Conservation (phyloP, 2,329 filamentous ascomycete genomes). For the Sordariomycetes sp. region DNA sequence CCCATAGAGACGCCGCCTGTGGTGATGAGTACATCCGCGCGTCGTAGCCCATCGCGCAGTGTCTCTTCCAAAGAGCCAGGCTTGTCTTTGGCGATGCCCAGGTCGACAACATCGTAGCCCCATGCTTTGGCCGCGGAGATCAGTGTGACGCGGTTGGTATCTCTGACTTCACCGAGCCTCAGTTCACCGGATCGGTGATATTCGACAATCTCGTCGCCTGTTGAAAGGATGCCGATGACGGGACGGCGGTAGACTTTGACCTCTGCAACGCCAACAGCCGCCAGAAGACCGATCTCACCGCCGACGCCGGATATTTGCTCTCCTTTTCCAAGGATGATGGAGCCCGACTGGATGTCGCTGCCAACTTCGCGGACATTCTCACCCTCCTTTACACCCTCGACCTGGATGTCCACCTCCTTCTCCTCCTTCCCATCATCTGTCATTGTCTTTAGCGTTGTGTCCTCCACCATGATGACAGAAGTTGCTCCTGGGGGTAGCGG, state of each 20-base stretch:
- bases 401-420: conserved; percentile 77
- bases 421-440: conserved; percentile 80
- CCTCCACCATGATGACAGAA: conserved; percentile 87
- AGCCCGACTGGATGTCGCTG: conserved; percentile 68
- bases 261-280: conserved; percentile 67
- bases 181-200: conserved; percentile 56
- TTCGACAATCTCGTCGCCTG: conserved; percentile 86
- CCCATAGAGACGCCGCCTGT: conserved; percentile 97
- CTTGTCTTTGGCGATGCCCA: conserved; percentile 76
- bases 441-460: conserved; percentile 67
- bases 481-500: conserved; percentile 83
- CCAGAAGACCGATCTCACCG: conserved; percentile 83
- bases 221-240: conserved; percentile 78
- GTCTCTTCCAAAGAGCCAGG: conserved; percentile 65
- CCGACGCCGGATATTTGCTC: conserved; percentile 79
- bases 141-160: conserved; percentile 85
- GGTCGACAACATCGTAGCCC: conserved; percentile 72
- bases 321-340: conserved; percentile 64
- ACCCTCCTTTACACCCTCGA: conserved; percentile 61
- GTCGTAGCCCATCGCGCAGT: conserved; percentile 64
- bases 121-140: conserved; percentile 66
- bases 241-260: conserved; percentile 70
- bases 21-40: conserved; percentile 77
- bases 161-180: conserved; percentile 75
- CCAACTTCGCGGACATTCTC: conserved; percentile 91